These are phyloP conservation scores for Phytopythium kandeliae DNA, from an alignment of 352 stramenopile species.

Conservation along the genomic window DNA sequence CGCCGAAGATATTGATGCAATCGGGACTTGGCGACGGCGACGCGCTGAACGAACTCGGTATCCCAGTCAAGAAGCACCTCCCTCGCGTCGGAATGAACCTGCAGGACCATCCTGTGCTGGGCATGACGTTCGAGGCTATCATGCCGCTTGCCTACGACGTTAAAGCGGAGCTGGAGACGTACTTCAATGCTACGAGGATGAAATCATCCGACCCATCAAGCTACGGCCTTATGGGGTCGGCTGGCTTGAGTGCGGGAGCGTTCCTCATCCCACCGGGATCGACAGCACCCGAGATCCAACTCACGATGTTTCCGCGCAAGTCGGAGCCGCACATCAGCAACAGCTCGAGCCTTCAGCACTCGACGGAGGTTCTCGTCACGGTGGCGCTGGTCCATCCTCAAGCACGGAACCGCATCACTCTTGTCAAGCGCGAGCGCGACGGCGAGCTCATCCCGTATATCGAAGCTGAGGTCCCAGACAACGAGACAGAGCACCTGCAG, in stretches of 20 bases:
- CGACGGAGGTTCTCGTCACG: slow-evolving; percentile 67
- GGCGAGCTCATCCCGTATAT: slow-evolving; percentile 38
- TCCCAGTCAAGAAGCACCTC: slow-evolving; percentile 63
- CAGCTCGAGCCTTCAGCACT: slow-evolving; percentile 33
- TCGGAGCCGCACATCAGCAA: slow-evolving; percentile 73
- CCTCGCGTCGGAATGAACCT: slow-evolving; percentile 83
- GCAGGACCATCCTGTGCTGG: slow-evolving; percentile 84
- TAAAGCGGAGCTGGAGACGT: slow-evolving; percentile 37
- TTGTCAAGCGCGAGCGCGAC: slow-evolving; percentile 29
- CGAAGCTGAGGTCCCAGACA: slow-evolving; percentile 41
- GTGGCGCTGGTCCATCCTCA: slow-evolving; percentile 65
- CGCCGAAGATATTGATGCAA: slow-evolving; percentile 78
- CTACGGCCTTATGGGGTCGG: slow-evolving; percentile 52
- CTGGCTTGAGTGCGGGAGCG: slow-evolving; percentile 64
- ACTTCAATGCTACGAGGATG: slow-evolving; percentile 32
- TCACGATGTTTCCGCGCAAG: slow-evolving; percentile 85
- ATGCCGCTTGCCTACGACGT: neutral
- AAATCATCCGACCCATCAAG: slow-evolving; percentile 25
- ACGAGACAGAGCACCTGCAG: slow-evolving; percentile 40
- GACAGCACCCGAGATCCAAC: slow-evolving; percentile 76
- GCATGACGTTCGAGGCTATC: slow-evolving; percentile 48
- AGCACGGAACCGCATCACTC: slow-evolving; percentile 41
- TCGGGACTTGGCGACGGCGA: slow-evolving; percentile 47
- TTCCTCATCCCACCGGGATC: slow-evolving; percentile 70
- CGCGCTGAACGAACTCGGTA: slow-evolving; percentile 30